These are phyloP conservation scores for Suzukiozyma palmioleophila DNA, from an alignment of 1,139 yeast genomes.

Conservation along the genomic window DNA sequence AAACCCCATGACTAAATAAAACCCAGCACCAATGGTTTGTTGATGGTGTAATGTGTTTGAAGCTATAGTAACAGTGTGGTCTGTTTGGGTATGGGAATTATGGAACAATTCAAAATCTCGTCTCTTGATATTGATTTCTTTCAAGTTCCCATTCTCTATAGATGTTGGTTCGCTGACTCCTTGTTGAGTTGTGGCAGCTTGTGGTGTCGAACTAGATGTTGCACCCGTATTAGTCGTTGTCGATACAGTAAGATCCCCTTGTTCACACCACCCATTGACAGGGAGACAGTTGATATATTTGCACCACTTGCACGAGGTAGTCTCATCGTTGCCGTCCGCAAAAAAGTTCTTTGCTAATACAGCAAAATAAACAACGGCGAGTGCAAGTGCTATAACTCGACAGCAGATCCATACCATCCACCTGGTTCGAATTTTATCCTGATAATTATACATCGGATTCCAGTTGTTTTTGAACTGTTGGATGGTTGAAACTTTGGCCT, in stretches of 20 bases:
- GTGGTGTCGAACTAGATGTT: constrained; percentile 3
- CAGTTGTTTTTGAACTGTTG: constrained; percentile 41
- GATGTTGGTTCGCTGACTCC: constrained; percentile 11
- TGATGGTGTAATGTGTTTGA: constrained; percentile 3
- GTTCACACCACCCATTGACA: constrained; percentile 69
- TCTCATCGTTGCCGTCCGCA: constrained; percentile 33
- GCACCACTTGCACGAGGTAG: constrained; percentile 57
- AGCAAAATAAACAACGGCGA: constrained; percentile 50
- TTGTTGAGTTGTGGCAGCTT: constrained; percentile 4
- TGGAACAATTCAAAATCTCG: constrained; percentile 2
- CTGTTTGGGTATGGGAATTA: neutral
- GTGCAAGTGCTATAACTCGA: constrained; percentile 42
- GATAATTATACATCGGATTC: constrained; percentile 35
- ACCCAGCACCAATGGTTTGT: constrained; percentile 12
- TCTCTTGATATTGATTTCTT: constrained; percentile 4
- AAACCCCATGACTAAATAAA: constrained; percentile 13
- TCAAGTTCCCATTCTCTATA: constrained; percentile 7
- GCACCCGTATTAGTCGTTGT: constrained; percentile 8
- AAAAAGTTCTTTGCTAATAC: constrained; percentile 48
- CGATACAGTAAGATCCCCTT: constrained; percentile 43
- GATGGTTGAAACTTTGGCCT: constrained; percentile 31
- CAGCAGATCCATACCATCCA: constrained; percentile 49
- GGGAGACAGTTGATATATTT: constrained; percentile 71
- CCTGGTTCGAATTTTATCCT: constrained; percentile 29
- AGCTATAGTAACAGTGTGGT: neutral